These are phyloP conservation scores for Exophiala oligosperma DNA, from an alignment of 2,329 filamentous ascomycete species.

Conservation along the genomic window DNA sequence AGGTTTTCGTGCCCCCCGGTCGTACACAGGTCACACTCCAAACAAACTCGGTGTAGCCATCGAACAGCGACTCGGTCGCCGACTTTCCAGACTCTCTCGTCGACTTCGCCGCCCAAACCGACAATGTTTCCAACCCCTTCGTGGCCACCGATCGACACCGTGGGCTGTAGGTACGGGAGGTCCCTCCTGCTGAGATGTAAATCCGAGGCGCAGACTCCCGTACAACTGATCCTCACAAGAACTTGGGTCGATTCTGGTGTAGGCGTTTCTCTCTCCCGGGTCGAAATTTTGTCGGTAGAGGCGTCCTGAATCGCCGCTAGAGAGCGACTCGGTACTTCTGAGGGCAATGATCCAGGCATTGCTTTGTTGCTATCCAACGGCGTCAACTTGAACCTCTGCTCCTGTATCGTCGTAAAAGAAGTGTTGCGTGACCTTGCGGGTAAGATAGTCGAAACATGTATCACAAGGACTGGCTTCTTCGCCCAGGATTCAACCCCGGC, in stretches of 20 bases:
- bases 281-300: not conserved
- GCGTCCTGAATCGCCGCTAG: not conserved
- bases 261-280: not conserved
- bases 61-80: not conserved
- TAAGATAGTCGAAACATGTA: too few species aligned
- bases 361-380: not conserved
- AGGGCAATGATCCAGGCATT: not conserved
- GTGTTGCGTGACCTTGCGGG: too few species aligned
- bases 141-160: not conserved
- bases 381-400: too few species aligned
- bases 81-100: not conserved
- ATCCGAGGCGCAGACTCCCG: not conserved
- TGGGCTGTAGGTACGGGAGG: not conserved
- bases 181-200: not conserved
- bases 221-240: not conserved
- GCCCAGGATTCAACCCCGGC: too few species aligned
- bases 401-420: too few species aligned
- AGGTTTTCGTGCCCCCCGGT: not conserved
- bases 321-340: not conserved
- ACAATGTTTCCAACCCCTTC: not conserved
- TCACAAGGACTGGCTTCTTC: too few species aligned
- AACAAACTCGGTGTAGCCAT: not conserved
- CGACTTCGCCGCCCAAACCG: not conserved
- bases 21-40: not conserved
- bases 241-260: not conserved